phyloP scores from a whole-genome alignment of 2,329 filamentous ascomycete genomes.

The Gaeumannomyces tritici region DNA sequence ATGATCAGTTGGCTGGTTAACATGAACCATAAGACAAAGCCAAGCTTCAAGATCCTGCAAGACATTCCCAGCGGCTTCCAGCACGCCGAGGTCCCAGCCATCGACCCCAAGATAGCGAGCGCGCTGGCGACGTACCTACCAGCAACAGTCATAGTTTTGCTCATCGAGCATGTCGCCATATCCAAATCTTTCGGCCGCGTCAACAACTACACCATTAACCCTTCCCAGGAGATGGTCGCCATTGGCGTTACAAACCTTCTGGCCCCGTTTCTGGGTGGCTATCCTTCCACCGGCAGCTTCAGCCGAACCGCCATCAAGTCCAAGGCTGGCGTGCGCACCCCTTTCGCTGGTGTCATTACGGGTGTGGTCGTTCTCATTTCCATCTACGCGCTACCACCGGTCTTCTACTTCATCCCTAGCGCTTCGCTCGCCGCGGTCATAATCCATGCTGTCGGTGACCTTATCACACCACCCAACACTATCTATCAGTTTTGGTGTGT shows the following conservation, averaged over 20 bases:
- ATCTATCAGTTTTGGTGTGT: conserved; percentile 95
- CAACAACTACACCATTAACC: conserved; percentile 95
- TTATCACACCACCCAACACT: conserved; percentile 84
- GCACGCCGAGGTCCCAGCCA: conserved; percentile 62
- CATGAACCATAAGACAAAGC: conserved; percentile 48
- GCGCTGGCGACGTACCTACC: conserved; percentile 67
- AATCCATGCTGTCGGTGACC: conserved; percentile 72
- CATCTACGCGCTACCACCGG: conserved; percentile 65
- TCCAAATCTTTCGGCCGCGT: conserved; percentile 96
- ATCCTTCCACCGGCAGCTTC: conserved; percentile 73
- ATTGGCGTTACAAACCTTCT: conserved; percentile 89
- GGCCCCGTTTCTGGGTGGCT: conserved; percentile 84
- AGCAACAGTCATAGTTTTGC: conserved; percentile 77
- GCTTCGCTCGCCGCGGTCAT: conserved; percentile 66
- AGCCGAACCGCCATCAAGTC: conserved; percentile 72
- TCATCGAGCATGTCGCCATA: conserved; percentile 97
- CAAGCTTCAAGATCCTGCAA: conserved; percentile 65
- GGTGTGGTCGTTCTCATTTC: conserved; percentile 67
- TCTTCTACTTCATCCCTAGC: conserved; percentile 75
- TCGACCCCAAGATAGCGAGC: conserved; percentile 57
- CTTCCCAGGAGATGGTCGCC: conserved; percentile 91
- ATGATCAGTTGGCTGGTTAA: conserved; percentile 84
- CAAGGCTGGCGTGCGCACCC: conserved; percentile 73
- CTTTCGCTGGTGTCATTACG: conserved; percentile 69
- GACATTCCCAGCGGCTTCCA: conserved; percentile 79